Evolutionary conservation across 768 basidiomycete species (phyloP).

Genomic region (Hygrophorus russula): DNA sequence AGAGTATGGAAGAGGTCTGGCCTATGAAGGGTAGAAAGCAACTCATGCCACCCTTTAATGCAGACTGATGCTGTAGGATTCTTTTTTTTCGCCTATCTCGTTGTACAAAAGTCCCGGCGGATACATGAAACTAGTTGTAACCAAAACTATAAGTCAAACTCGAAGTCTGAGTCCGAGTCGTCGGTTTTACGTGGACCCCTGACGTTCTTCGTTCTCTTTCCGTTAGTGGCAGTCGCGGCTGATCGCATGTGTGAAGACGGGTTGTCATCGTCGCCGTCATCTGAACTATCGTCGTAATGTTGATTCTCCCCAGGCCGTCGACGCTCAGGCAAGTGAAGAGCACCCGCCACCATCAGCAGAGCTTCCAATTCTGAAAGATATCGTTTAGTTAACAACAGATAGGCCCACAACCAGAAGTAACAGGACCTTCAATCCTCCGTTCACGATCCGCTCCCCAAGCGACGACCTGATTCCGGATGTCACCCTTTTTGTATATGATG

Average conservation of each 20-base stretch:
- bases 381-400: conserved; percentile 6
- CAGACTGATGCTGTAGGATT: conserved; percentile 19
- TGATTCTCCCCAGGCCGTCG: conserved; percentile 18
- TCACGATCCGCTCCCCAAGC: conserved; percentile 78
- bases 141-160: conserved; percentile 47
- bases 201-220: conserved; percentile 41
- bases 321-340: conserved; percentile 46
- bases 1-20: conserved; percentile 60
- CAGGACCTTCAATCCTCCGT: conserved; percentile 61
- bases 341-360: conserved; percentile 51
- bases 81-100: no score
- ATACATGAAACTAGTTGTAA: neutral
- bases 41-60: conserved; percentile 48
- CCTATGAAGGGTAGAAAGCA: conserved; percentile 50
- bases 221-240: conserved; percentile 45
- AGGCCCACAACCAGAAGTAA: conserved; percentile 7
- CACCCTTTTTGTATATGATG: conserved; percentile 87
- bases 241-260: conserved; percentile 36
- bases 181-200: conserved; percentile 25
- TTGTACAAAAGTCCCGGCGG: conserved; percentile 9
- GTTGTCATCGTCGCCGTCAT: conserved; percentile 36
- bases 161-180: conserved; percentile 72
- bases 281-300: conserved; percentile 26
- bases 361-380: conserved; percentile 53
- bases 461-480: conserved; percentile 75